phyloP scores from a whole-genome alignment of 176 grass and related monocot species.

The Otatea glauca region DNA sequence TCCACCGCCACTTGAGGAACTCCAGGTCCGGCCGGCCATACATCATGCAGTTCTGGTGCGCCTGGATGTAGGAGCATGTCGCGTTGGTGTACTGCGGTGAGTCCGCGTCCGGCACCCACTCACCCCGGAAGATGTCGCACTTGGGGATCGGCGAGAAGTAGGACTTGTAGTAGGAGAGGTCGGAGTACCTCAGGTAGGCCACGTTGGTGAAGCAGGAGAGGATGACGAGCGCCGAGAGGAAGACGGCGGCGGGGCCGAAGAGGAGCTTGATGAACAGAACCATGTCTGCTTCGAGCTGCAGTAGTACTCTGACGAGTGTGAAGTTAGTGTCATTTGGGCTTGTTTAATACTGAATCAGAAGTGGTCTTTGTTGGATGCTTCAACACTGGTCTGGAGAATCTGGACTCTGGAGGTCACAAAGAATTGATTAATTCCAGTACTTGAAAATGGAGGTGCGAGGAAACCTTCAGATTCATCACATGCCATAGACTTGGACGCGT shows the following conservation, averaged over 20 bases:
- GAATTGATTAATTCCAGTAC: not conserved
- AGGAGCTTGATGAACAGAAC: slow-evolving; percentile 41
- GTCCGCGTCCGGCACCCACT: slow-evolving; percentile 56
- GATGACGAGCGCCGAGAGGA: slow-evolving; percentile 50
- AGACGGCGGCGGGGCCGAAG: slow-evolving; percentile 43
- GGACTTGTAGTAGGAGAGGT: not conserved
- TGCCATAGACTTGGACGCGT: not conserved
- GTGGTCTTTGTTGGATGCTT: not conserved
- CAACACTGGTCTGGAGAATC: not conserved
- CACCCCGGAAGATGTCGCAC: slow-evolving; percentile 62
- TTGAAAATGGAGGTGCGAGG: not conserved
- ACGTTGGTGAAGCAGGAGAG: slow-evolving; percentile 53
- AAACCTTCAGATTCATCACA: slow-evolving; percentile 38
- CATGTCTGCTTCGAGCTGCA: slow-evolving; percentile 34
- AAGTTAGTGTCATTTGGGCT: not conserved
- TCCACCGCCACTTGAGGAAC: slow-evolving; percentile 63
- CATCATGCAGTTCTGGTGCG: slow-evolving; percentile 57
- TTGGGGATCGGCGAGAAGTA: slow-evolving; percentile 24
- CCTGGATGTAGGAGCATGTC: slow-evolving; percentile 55
- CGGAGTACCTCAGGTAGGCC: slow-evolving; percentile 36
- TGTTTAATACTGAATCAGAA: slow-evolving; percentile 23
- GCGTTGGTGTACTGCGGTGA: slow-evolving; percentile 59
- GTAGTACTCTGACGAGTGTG: not conserved
- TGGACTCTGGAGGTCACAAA: not conserved
- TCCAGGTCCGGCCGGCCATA: slow-evolving; percentile 53